Base-by-base conservation (phyloP, 768 basidiomycete species). In the Nidularia pulvinata region DNA sequence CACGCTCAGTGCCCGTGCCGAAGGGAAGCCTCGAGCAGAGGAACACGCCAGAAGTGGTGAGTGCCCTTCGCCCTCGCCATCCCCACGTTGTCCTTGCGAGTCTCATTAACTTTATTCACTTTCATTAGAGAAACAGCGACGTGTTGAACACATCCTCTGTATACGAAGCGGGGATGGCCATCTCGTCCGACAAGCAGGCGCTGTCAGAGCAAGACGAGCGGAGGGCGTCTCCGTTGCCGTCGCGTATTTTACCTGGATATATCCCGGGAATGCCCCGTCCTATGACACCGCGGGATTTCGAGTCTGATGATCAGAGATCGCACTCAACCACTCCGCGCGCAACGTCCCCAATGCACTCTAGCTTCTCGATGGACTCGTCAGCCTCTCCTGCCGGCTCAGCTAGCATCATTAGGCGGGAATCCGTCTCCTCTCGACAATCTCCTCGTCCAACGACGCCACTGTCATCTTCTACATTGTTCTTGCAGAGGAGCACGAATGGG, bases 261-360 rank as follows among this genome's bases (percentile, higher is more conserved):
- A 85, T 92, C 53, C 92, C 92, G 22, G 92, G 92, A 9, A 94
- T 94, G 92, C 89, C 89, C 19, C 77, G 92, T 42, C 92, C 92
- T 14, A 92, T 93, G 88, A 93, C 92, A 5, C 92, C 92, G n/a
- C 86, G 84, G 52, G 88, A 91, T 57, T 72, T 80, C 33, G 92
- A 92, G 47, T 64, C 78, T 32, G 91, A 93, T 51, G 89, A 91
- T 55, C 81, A 83, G 60, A 72, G 80, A 44, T 84, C 84, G 7
- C 86, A 83, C 54, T 89, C 87, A 1, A 85, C 86, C 46, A 94
- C 91, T 4, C 91, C 91, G 53, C 86, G 91, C 51, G 91, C 91
- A 14, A 85, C 84, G 14, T 86, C 88, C 0, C 87, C 87, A 43
- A 76, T 76, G 46, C 70, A 72, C 53, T 45, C 36, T 9, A 42